phyloP scores from a whole-genome alignment of 345 rosid species.

The Cochlearia excelsa region DNA sequence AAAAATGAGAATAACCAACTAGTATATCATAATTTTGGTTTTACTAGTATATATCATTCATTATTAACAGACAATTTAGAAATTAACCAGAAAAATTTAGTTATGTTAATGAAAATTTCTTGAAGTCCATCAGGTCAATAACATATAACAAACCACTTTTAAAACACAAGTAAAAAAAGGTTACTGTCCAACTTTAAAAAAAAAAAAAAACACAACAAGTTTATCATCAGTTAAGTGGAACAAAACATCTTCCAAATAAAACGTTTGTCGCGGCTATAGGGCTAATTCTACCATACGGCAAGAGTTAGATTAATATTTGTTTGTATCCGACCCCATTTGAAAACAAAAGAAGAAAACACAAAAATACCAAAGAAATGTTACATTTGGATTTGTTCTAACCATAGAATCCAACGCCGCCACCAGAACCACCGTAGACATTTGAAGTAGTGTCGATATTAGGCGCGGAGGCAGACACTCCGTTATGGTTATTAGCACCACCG shows the following conservation, averaged over 20 bases:
- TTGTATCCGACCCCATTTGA: constrained; percentile 22
- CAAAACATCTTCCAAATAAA: background rate
- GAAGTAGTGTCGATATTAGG: constrained; percentile 53
- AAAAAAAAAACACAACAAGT: too few species aligned
- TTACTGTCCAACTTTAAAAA: too few species aligned
- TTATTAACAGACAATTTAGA: too few species aligned
- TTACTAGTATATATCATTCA: too few species aligned
- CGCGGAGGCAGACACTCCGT: constrained; percentile 53
- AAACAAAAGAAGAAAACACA: background rate
- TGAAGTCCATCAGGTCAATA: too few species aligned
- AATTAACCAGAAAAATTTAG: too few species aligned
- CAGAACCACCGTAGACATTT: constrained; percentile 57
- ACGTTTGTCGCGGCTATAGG: constrained; percentile 9
- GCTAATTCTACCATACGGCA: constrained; percentile 8
- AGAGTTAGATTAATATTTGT: constrained; percentile 13
- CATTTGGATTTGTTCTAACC: constrained; percentile 57
- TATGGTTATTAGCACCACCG: constrained; percentile 47
- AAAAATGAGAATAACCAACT: too few species aligned
- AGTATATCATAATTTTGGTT: too few species aligned
- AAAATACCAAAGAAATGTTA: constrained; percentile 12
- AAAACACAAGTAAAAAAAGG: too few species aligned
- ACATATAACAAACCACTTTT: too few species aligned
- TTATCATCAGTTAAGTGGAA: too few species aligned
- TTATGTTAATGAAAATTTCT: too few species aligned
- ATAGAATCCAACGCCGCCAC: constrained; percentile 48